Percentiles rank a stretch among this genome's conserved stretches.
Conservation (phyloP, 768 basidiomycete species). For the Phlebiopsis gigantea region DNA sequence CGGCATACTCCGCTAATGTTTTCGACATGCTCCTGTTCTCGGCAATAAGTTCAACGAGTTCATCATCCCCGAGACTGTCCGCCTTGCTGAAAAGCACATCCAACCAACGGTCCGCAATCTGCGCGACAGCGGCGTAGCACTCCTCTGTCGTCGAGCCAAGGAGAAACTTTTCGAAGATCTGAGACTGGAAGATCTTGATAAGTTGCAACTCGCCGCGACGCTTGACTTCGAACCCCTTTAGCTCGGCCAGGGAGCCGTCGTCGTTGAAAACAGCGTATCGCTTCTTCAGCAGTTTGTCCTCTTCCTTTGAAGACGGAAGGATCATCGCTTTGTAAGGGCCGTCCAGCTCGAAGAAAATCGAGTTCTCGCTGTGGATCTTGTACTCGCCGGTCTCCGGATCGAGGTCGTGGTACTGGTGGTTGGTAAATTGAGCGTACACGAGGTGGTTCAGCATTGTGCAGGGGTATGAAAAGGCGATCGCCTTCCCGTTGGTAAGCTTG, state of each 20-base stretch:
- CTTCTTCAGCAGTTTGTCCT: slow-evolving; percentile 97
- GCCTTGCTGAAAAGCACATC: slow-evolving; percentile 90
- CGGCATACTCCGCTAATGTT: slow-evolving; percentile 92
- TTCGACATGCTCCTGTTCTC: slow-evolving; percentile 98
- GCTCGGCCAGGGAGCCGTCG: slow-evolving; percentile 93
- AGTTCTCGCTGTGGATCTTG: slow-evolving; percentile 87
- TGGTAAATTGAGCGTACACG: slow-evolving; percentile 92
- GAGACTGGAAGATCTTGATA: slow-evolving; percentile 99
- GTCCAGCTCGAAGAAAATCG: slow-evolving; percentile 98
- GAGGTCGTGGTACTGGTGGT: slow-evolving; percentile 94
- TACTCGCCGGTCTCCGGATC: slow-evolving; percentile 84
- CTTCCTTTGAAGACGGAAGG: slow-evolving; percentile 96
- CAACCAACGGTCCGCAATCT: slow-evolving; percentile 94
- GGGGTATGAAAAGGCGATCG: slow-evolving; percentile 88
- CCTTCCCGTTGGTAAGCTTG: slow-evolving; percentile 82
- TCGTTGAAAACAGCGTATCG: slow-evolving; percentile 99
- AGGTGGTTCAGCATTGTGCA: slow-evolving; percentile 99
- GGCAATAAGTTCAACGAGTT: slow-evolving; percentile 95
- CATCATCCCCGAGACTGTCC: slow-evolving; percentile 81
- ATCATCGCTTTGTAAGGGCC: slow-evolving; percentile 99
- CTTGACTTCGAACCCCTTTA: slow-evolving; percentile 99
- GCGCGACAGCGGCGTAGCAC: slow-evolving; percentile 91
- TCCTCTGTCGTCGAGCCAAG: slow-evolving; percentile 91
- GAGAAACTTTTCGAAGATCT: slow-evolving; percentile 96
- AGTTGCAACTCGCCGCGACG: slow-evolving; percentile 95